Percentiles rank a stretch among this genome's conserved stretches.
Evolutionary conservation across 75 land plant species (phyloP).

Genomic region (Cupressus sempervirens): DNA sequence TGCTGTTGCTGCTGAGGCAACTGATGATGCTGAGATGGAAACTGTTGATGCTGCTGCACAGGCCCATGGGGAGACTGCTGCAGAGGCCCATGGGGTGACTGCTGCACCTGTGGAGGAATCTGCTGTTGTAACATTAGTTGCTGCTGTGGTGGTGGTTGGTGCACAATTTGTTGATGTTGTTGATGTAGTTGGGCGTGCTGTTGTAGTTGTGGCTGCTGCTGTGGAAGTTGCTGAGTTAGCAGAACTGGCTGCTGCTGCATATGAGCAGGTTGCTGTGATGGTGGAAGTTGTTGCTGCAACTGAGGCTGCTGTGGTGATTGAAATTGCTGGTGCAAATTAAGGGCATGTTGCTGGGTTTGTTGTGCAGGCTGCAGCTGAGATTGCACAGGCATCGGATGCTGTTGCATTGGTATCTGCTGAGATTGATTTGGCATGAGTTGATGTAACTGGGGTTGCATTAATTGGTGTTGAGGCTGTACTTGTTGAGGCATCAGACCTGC

Average conservation of each 20-base stretch:
- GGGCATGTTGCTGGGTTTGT: slow-evolving; percentile 24
- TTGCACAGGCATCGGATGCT: slow-evolving; percentile 19
- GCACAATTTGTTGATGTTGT: slow-evolving; percentile 15
- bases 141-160: slow-evolving; percentile 27
- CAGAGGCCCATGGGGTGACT: slow-evolving; percentile 9
- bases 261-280: slow-evolving; percentile 21
- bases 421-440: slow-evolving; percentile 8
- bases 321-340: slow-evolving; percentile 27
- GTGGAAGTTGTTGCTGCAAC: slow-evolving; percentile 24
- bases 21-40: slow-evolving; percentile 6
- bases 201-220: slow-evolving; percentile 26
- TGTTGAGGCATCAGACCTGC: neutral
- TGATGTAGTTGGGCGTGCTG: slow-evolving; percentile 22
- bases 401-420: slow-evolving; percentile 8
- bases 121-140: slow-evolving; percentile 20
- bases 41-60: slow-evolving; percentile 11
- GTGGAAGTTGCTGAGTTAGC: slow-evolving; percentile 25
- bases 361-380: slow-evolving; percentile 19
- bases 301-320: slow-evolving; percentile 33
- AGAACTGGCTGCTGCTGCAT: slow-evolving; percentile 30
- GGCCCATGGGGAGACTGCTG: slow-evolving; percentile 14
- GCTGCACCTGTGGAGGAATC: slow-evolving; percentile 11
- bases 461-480: slow-evolving; percentile 12
- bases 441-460: slow-evolving; percentile 12
- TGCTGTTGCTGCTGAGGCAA: slow-evolving; percentile 14